Base-by-base conservation (phyloP, 768 basidiomycete species). In the Pulveroboletus ravenelii region DNA sequence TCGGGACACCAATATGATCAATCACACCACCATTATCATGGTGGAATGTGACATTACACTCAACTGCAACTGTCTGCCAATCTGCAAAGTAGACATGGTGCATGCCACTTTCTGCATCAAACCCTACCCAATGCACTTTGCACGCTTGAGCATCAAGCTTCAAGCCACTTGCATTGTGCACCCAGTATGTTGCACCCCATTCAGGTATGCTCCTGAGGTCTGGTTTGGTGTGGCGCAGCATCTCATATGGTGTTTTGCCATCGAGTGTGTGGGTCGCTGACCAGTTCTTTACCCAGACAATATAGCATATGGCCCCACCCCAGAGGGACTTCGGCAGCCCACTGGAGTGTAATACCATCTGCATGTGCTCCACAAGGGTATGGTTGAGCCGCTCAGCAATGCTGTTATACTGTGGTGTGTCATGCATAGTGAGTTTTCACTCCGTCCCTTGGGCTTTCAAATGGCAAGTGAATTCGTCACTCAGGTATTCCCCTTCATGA, bases 191-290 rank as follows among this genome's bases (percentile, higher is more conserved):
- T 3, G 4, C 1, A 1, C 37, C 37, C 37, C 37, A 38, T 20
- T 38, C 1, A 1, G 1, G 18, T 20, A 38, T 3, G 12, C 12
- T 13, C 1, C 2, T 20, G 6, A 38, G 0, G 0, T 20, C 1
- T 4, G 37, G 37, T 13, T 38, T 38, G 10, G 13, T 38, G 3
- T 17, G 5, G 0, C 5, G 18, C 0, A 38, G 2, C 37, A 38
- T 17, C 18, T 38, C 2, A 1, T 38, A 7, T 3, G 12, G 18
- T 3, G 10, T 38, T 12, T 38, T 38, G 17, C 18, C 6, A 3
- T 38, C 3, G 12, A 38, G 37, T 17, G 18, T 5, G 2, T 3
- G 12, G 0, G 18, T 18, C 1, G 12, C 18, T 10, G 37, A 18
- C 5, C 10, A 3, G 18, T 38, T 38, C 37, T 38, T 38, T 2